Base-by-base conservation (phyloP, 2,329 filamentous ascomycete genomes). In the Stagonosporopsis rhizophila region DNA sequence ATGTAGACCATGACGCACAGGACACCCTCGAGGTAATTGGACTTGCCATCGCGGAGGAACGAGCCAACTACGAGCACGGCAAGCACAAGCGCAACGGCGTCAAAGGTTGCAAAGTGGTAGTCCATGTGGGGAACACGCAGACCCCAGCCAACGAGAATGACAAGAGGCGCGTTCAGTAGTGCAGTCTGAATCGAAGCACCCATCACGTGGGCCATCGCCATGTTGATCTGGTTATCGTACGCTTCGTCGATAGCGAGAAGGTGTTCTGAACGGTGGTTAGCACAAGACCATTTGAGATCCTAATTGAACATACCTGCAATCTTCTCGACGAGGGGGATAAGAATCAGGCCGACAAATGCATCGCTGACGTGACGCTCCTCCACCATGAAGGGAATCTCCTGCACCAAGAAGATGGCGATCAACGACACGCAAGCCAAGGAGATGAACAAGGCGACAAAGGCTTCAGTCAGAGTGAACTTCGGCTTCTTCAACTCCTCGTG, bases 161-260 rank as follows among this genome's bases (percentile, higher is more conserved):
- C 87, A 4, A 96, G 83, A 0, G 93, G 92, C 0, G 88, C 91
- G 72, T 96, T 96, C 71, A 96, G 87, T 28, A 96, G 83, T 1
- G 92, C 91, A 0, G 93, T 97, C 77, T 96, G 93, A 56, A 96
- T 89, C 0, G 90, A 94, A 2, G 92, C 88, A 42, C 91, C 92
- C 38, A 96, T 86, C 49, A 95, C 90, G 73, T 96, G 92, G 40
- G 90, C 89, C 23, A 95, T 82, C 0, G 91, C 91, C 75, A 93
- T 88, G 78, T 95, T 95, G 82, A 93, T 92, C 66, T 89, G 87
- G 71, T 90, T 86, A 66, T 91, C 89, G 82, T 87, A 94, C 22
- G 91, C 91, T 81, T 96, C 91, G 66, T 95, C 90, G 56, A 96
- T 82, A 38, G 91, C 90, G 2, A 90, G 93, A 42, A 96, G 79